Base-by-base conservation (phyloP, 148 eudicot genomes). In the Rhododendron vialii region DNA sequence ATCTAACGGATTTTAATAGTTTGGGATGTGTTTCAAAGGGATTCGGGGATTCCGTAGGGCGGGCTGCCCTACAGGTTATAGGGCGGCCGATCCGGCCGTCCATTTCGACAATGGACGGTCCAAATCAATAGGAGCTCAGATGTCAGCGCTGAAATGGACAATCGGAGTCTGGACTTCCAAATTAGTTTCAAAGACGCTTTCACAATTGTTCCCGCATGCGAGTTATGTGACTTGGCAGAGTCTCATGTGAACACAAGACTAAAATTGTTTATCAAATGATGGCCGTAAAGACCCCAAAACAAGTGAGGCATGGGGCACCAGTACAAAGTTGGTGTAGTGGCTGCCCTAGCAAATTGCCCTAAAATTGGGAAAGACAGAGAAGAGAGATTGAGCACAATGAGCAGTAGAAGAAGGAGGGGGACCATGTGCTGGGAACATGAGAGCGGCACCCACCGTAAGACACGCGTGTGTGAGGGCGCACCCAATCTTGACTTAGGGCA, bases 401-500 rank as follows among this genome's bases (percentile, higher is more conserved):
- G 74, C 76, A 63, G 76, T 20, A 20, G 65, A 22, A 83, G 73
- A 26, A 45, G 57, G n/a, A 2, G 6, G 45, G 78, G 36, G 43
- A 30, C 78, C 85, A 83, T 71, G 85, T 83, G 79, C 79, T 48
- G 10, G 10, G 50, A 20, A 83, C 63, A 71, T 69, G 85, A 35
- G 51, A 30, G 61, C 79, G 9, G 85, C 79, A 83, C 73, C 18
- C 28, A 71, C 85, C 85, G 57, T 45, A 65, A 38, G 76, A 83
- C 76, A 61, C 84, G 84, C 67, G 38, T 35, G 45, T 53, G 67
- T 57, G 83, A 17, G 83, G 15, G 47, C 36, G 53, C 84, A 83
- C 84, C 76, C 33, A 83, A 75, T 38, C 79, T 75, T 75, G 79
- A 75, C 79, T 38, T 33, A 18, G 48, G 79, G 22, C 79, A 35